phyloP scores from a whole-genome alignment of 805 yeast genomes.

The Dipodascus geniculatus region DNA sequence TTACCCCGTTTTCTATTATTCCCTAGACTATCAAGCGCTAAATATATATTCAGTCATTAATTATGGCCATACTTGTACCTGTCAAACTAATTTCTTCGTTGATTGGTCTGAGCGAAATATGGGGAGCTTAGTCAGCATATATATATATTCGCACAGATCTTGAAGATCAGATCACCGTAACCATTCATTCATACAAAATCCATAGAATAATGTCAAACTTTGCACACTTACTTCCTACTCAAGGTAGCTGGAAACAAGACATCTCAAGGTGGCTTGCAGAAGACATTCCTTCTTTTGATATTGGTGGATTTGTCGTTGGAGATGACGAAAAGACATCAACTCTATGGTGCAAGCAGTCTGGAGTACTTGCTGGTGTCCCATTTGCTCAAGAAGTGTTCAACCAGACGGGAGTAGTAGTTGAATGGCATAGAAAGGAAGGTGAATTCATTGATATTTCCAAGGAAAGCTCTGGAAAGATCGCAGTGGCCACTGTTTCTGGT shows the following conservation, averaged over 20 bases:
- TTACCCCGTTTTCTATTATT: too few species aligned
- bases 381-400: conserved; percentile 76
- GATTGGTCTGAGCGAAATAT: background rate
- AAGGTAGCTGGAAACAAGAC: conserved; percentile 73
- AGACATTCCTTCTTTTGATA: conserved; percentile 89
- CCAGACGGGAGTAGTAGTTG: conserved; percentile 60
- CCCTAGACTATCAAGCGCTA: too few species aligned
- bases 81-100: too few species aligned
- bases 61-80: too few species aligned
- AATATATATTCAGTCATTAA: too few species aligned
- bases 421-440: conserved; percentile 73
- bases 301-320: conserved; percentile 95
- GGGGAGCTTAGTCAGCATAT: background rate
- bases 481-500: conserved; percentile 70
- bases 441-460: conserved; percentile 39
- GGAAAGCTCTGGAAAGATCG: conserved; percentile 39
- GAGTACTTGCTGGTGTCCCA: conserved; percentile 76
- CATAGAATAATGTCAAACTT: conserved; percentile 3
- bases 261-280: conserved; percentile 69
- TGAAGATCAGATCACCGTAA: background rate
- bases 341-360: conserved; percentile 68
- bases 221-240: conserved; percentile 43
- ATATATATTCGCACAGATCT: background rate
- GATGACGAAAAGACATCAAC: conserved; percentile 57
- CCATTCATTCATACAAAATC: background rate